These are phyloP conservation scores for Teratosphaeria zuluensis DNA, from an alignment of 2,329 filamentous ascomycete genomes.

Conservation along the genomic window DNA sequence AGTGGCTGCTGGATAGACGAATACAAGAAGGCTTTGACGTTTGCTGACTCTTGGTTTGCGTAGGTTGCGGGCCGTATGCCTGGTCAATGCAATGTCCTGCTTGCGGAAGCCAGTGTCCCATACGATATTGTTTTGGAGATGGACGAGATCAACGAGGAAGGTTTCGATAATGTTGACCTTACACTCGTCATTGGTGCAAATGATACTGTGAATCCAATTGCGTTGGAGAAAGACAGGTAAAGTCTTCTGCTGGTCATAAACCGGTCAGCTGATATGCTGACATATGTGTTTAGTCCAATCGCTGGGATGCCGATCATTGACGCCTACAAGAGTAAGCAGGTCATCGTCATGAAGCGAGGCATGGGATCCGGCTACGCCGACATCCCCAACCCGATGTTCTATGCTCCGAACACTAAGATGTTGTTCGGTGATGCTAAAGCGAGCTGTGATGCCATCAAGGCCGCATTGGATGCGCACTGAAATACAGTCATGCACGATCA, in stretches of 20 bases:
- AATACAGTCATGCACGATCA: conserved; percentile 2
- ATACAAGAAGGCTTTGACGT: conserved; percentile 59
- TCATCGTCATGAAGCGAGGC: conserved; percentile 86
- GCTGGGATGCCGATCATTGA: conserved; percentile 89
- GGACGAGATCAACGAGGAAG: conserved; percentile 90
- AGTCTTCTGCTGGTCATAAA: background rate
- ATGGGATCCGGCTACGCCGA: conserved; percentile 86
- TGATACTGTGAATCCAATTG: conserved; percentile 86
- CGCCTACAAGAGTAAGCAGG: conserved; percentile 89
- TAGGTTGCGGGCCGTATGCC: conserved; percentile 75
- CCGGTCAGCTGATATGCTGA: conserved; percentile 6
- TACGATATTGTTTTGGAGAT: conserved; percentile 92
- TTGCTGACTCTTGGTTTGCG: conserved; percentile 61
- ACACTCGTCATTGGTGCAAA: conserved; percentile 87
- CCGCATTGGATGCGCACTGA: conserved; percentile 13
- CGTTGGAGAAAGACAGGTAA: conserved; percentile 59
- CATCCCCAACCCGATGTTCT: conserved; percentile 79
- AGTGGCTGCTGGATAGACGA: background rate
- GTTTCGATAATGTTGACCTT: conserved; percentile 71
- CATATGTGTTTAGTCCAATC: conserved; percentile 50
- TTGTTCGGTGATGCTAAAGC: conserved; percentile 80
- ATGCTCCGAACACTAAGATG: conserved; percentile 61
- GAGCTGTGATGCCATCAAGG: conserved; percentile 25
- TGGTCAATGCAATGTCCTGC: conserved; percentile 82
- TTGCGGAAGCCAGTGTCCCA: conserved; percentile 78